These are phyloP conservation scores for Colletotrichum gigasporum DNA, from an alignment of 2,329 filamentous ascomycete genomes.

Conservation along the genomic window DNA sequence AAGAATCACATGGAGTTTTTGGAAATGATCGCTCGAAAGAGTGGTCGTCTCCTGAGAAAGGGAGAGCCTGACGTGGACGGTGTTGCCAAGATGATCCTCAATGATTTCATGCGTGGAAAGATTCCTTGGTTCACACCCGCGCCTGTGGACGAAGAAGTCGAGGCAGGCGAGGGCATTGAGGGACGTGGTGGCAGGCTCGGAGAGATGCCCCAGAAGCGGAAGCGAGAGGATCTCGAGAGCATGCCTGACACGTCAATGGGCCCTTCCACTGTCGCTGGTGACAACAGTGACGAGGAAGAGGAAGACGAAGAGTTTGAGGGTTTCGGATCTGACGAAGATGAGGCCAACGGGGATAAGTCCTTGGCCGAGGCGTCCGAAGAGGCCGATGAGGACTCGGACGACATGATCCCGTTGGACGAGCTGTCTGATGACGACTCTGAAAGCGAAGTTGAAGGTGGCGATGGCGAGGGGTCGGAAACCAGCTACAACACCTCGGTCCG, in stretches of 20 bases:
- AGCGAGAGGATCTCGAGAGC: slow-evolving; percentile 61
- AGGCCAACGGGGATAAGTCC: slow-evolving; percentile 40
- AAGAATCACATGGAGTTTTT: slow-evolving; percentile 83
- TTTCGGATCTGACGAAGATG: slow-evolving; percentile 54
- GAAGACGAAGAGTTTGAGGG: slow-evolving; percentile 56
- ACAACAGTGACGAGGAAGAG: slow-evolving; percentile 37
- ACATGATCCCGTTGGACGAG: slow-evolving; percentile 28
- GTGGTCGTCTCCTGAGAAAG: slow-evolving; percentile 84
- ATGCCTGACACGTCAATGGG: slow-evolving; percentile 48
- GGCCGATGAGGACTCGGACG: slow-evolving; percentile 21
- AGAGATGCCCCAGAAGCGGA: slow-evolving; percentile 87
- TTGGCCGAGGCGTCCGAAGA: slow-evolving; percentile 24
- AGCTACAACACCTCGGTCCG: slow-evolving; percentile 32
- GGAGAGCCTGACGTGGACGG: slow-evolving; percentile 96
- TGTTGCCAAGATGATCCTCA: slow-evolving; percentile 95
- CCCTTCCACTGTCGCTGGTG: slow-evolving; percentile 36
- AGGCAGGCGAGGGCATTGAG: slow-evolving; percentile 63
- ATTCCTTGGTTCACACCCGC: slow-evolving; percentile 95
- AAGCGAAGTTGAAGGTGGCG: slow-evolving; percentile 23
- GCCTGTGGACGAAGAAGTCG: slow-evolving; percentile 65
- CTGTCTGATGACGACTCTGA: slow-evolving; percentile 31
- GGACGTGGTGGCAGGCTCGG: slow-evolving; percentile 82
- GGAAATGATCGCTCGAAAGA: slow-evolving; percentile 86
- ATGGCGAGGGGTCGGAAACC: slow-evolving; percentile 24
- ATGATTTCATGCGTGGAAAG: slow-evolving; percentile 94